phyloP scores from a whole-genome alignment of 148 eudicot genomes.

The Spergularia bocconei region DNA sequence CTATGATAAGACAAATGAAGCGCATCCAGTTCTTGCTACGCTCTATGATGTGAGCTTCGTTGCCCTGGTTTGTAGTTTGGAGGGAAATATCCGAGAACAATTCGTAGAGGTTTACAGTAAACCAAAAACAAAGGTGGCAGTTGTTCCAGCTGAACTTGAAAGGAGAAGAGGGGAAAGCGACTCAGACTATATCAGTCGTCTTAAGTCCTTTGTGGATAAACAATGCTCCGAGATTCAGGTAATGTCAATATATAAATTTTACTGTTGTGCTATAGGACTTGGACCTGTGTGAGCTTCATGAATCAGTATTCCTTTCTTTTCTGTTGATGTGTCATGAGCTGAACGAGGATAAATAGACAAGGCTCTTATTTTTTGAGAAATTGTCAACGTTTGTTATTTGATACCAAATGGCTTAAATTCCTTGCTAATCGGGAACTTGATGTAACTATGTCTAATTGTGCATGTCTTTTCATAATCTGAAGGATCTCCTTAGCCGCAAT shows the following conservation, averaged over 20 bases:
- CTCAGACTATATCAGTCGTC: conserved; percentile 64
- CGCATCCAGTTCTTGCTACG: conserved; percentile 69
- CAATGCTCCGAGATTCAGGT: conserved; percentile 97
- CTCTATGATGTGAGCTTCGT: conserved; percentile 68
- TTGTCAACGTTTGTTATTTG: not conserved
- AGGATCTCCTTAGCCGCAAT: conserved; percentile 89
- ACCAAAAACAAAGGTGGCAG: conserved; percentile 83
- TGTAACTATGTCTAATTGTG: not conserved
- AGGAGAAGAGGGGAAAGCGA: conserved; percentile 71
- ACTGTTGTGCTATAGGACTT: not conserved
- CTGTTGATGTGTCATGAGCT: not conserved
- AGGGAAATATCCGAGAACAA: conserved; percentile 67
- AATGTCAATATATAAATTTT: conserved; percentile 8
- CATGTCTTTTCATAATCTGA: not conserved
- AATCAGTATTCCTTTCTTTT: not conserved
- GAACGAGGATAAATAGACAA: too few relatives aligned
- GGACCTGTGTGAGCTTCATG: not conserved
- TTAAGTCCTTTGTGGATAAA: conserved; percentile 75
- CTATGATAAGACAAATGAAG: conserved; percentile 47
- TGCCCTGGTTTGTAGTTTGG: conserved; percentile 52
- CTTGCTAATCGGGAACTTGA: conserved; percentile 3
- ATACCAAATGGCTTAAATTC: not conserved
- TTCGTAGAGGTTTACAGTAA: conserved; percentile 74
- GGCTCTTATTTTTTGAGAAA: not conserved
- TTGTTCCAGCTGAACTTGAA: conserved; percentile 88